A percentile compares a stretch with the other conserved stretches of the same genome.
Evolutionary conservation across 1,284 basidiomycete genomes (phyloP).

Genomic region (Sphaerobolus stellatus): DNA sequence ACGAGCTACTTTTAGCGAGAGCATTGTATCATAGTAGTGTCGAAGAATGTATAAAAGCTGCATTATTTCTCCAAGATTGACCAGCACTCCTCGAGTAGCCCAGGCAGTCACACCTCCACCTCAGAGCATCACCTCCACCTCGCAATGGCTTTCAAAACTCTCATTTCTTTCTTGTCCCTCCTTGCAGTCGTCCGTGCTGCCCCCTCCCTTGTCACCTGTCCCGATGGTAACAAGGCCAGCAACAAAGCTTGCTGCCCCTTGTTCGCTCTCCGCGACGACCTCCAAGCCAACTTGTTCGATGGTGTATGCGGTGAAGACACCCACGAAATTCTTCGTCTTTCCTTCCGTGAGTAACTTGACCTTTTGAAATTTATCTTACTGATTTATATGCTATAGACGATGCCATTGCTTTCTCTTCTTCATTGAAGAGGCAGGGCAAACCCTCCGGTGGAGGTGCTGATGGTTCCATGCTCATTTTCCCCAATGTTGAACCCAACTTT

Average conservation of each 20-base stretch:
- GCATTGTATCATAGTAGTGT: too few relatives aligned
- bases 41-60: too few relatives aligned
- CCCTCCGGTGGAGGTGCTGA: background rate
- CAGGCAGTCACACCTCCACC: too few relatives aligned
- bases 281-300: conserved; percentile 9
- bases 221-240: conserved; percentile 4
- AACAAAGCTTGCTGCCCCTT: conserved; percentile 11
- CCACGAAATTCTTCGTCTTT: conserved; percentile 22
- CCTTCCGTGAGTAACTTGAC: conserved; percentile 16
- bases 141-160: conserved; percentile 30
- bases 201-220: conserved; percentile 15
- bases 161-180: conserved; percentile 24
- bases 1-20: too few relatives aligned
- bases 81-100: too few relatives aligned
- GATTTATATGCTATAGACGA: background rate
- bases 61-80: too few relatives aligned
- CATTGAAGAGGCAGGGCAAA: background rate
- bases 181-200: conserved; percentile 7
- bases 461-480: conserved; percentile 2
- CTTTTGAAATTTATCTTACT: background rate
- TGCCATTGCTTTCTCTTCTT: background rate
- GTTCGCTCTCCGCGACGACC: conserved; percentile 12
- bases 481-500: conserved; percentile 1
- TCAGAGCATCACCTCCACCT: too few relatives aligned
- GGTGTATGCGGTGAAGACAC: conserved; percentile 1